These are phyloP conservation scores for Fusarium brachygibbosum DNA, from an alignment of 2,329 filamentous ascomycete genomes.

Conservation along the genomic window DNA sequence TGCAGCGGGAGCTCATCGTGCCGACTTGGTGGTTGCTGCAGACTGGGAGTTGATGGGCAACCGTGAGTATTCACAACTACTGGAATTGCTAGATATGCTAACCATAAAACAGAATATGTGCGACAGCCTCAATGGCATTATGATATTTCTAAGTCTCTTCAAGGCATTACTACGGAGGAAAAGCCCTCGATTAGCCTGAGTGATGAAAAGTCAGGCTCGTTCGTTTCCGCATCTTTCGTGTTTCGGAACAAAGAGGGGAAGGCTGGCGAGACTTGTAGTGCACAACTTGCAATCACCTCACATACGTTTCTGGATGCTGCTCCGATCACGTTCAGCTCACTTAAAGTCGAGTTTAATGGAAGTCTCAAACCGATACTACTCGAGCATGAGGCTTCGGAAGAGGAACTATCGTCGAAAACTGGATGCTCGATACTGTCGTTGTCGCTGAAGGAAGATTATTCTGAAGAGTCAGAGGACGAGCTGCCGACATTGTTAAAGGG, in stretches of 20 bases:
- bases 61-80: conserved; percentile 58
- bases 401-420: conserved; percentile 2
- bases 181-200: conserved; percentile 66
- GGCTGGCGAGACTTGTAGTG: conserved; percentile 70
- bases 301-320: conserved; percentile 66
- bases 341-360: conserved; percentile 70
- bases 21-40: conserved; percentile 69
- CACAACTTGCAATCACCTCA: conserved; percentile 71
- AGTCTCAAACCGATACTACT: conserved; percentile 69
- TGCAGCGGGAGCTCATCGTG: conserved; percentile 65
- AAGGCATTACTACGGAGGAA: conserved; percentile 60
- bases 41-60: conserved; percentile 75
- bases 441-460: conserved; percentile 51
- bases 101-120: conserved; percentile 62
- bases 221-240: conserved; percentile 67
- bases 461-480: conserved; percentile 47
- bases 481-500: conserved; percentile 63
- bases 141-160: conserved; percentile 69
- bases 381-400: conserved; percentile 54
- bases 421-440: conserved; percentile 48
- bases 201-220: conserved; percentile 66
- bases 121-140: conserved; percentile 71
- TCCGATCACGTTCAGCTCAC: conserved; percentile 64
- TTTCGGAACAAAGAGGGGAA: conserved; percentile 71
- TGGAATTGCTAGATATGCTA: conserved; percentile 1